Conservation (phyloP, 805 yeast genomes). For the Monosporozyma aerobia region DNA sequence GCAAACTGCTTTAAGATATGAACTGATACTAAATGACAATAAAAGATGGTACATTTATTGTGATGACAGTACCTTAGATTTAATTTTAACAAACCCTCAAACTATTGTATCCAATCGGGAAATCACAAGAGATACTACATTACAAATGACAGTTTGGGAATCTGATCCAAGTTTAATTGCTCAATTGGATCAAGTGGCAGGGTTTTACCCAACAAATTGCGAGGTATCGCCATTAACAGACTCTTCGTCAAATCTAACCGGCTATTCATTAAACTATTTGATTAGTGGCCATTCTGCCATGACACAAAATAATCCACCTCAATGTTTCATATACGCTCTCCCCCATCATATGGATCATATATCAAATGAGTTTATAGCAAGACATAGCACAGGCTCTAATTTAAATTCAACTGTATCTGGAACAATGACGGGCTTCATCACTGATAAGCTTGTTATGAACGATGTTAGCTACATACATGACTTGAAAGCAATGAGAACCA, state of each 20-base stretch:
- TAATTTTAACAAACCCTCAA: constrained; percentile 11
- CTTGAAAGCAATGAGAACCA: constrained; percentile 4
- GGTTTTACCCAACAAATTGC: constrained; percentile 46
- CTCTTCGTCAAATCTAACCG: not conserved
- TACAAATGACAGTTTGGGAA: constrained; percentile 52
- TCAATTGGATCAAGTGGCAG: constrained; percentile 46
- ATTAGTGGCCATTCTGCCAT: constrained; percentile 41
- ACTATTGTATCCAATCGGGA: constrained; percentile 13
- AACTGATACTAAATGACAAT: constrained; percentile 43
- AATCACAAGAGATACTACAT: constrained; percentile 37
- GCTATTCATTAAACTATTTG: constrained; percentile 23
- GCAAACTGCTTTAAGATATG: constrained; percentile 35
- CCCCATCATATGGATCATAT: constrained; percentile 56
- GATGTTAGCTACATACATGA: constrained; percentile 12
- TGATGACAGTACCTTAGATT: constrained; percentile 2
- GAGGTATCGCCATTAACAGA: constrained; percentile 35
- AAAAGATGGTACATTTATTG: constrained; percentile 33
- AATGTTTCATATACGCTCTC: constrained; percentile 45
- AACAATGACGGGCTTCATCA: constrained; percentile 36
- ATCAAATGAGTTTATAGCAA: constrained; percentile 16
- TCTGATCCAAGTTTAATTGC: constrained; percentile 12
- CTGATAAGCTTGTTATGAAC: constrained; percentile 33
- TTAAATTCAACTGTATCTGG: constrained; percentile 47
- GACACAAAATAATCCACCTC: constrained; percentile 14
- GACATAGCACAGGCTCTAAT: constrained; percentile 6